These are phyloP conservation scores for Phylloporus sp. DNA, from an alignment of 768 basidiomycete species.

Conservation along the genomic window DNA sequence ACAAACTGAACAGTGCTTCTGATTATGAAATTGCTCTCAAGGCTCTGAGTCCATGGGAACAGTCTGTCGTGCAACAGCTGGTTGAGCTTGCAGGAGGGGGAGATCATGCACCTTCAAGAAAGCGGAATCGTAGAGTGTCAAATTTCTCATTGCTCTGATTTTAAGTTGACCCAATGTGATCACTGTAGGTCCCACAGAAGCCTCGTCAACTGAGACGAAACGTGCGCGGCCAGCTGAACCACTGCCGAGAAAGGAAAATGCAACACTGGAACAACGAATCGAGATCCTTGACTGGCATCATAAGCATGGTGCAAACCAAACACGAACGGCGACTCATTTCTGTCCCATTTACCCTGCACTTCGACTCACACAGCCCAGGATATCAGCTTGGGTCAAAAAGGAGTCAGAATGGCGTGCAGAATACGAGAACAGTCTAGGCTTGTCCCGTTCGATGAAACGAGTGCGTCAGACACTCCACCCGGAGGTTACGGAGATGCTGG, in stretches of 20 bases:
- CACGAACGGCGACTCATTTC: no score
- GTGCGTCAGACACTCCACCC: constrained; percentile 29
- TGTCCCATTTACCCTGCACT: no score
- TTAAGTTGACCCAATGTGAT: no score
- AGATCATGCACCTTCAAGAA: not conserved
- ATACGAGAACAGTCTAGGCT: not conserved
- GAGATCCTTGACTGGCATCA: no score
- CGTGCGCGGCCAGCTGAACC: no score
- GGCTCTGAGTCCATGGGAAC: not conserved
- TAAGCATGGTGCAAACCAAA: no score
- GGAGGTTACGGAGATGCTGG: constrained; percentile 32
- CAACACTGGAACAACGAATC: no score
- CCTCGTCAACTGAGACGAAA: no score
- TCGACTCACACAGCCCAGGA: no score
- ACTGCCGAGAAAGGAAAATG: no score
- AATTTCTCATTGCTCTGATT: no score
- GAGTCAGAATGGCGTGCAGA: not conserved
- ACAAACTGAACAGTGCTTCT: not conserved
- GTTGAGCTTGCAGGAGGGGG: not conserved
- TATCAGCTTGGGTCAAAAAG: not conserved
- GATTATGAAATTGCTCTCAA: not conserved
- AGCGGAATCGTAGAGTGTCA: not conserved
- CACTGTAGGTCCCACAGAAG: no score
- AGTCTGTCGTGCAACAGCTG: not conserved
- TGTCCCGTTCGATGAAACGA: not conserved